Conservation (phyloP, 768 basidiomycete species). For the Lentinula raphanica region DNA sequence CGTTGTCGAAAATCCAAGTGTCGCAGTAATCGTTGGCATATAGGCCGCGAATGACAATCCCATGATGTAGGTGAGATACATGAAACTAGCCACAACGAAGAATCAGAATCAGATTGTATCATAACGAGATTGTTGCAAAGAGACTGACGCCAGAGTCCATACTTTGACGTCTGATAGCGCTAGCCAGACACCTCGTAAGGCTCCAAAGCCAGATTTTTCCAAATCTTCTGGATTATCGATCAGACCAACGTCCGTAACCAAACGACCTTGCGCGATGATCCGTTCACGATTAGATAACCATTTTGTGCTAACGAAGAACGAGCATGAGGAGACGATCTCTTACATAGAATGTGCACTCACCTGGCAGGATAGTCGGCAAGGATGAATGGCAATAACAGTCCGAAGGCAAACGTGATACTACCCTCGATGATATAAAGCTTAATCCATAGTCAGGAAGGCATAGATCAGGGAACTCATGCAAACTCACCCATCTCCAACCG, state of each 20-base stretch:
- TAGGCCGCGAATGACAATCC: slow-evolving; percentile 13
- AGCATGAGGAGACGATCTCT: not conserved
- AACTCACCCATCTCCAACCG: slow-evolving; percentile 32
- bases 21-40: slow-evolving; percentile 22
- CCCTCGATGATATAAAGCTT: slow-evolving; percentile 26
- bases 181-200: slow-evolving; percentile 26
- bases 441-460: not conserved
- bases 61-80: slow-evolving; percentile 22
- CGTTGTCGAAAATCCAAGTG: slow-evolving; percentile 32
- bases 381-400: slow-evolving; percentile 23
- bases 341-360: not conserved
- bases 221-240: slow-evolving; percentile 15
- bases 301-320: slow-evolving; percentile 13
- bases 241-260: slow-evolving; percentile 22
- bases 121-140: slow-evolving; percentile 4
- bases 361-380: slow-evolving; percentile 34
- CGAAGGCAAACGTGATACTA: slow-evolving; percentile 27
- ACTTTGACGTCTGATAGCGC: slow-evolving; percentile 37
- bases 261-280: slow-evolving; percentile 23
- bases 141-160: slow-evolving; percentile 30
- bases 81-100: slow-evolving; percentile 21
- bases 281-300: slow-evolving; percentile 26
- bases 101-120: no score
- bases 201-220: slow-evolving; percentile 11
- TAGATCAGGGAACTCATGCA: not conserved